A percentile compares a stretch with the other conserved stretches of the same genome.
These are phyloP conservation scores for Candida ponderosae DNA, from an alignment of 805 yeast genomes.

Conservation along the genomic window DNA sequence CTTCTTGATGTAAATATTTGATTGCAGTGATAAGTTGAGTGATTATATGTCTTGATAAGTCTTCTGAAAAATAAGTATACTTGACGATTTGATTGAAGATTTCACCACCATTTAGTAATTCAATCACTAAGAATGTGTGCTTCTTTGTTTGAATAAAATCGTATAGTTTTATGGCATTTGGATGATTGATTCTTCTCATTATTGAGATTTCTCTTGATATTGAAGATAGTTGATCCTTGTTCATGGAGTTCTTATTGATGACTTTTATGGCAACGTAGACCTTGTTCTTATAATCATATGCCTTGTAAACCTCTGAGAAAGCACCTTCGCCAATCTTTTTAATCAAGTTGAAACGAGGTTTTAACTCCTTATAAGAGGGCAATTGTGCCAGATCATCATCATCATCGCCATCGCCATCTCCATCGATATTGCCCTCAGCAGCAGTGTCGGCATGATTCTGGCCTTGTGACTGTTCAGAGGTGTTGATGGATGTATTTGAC, in stretches of 20 bases:
- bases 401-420: too few relatives aligned
- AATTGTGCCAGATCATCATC: background rate
- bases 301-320: slow-evolving; percentile 67
- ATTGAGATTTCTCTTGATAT: slow-evolving; percentile 77
- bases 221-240: slow-evolving; percentile 51
- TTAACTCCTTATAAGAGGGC: slow-evolving; percentile 13
- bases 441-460: too few relatives aligned
- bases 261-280: slow-evolving; percentile 41
- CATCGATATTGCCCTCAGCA: too few relatives aligned
- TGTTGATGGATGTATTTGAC: too few relatives aligned
- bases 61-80: slow-evolving; percentile 59
- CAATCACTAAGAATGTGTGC: slow-evolving; percentile 65
- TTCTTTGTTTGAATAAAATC: slow-evolving; percentile 58
- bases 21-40: slow-evolving; percentile 58
- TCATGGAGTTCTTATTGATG: slow-evolving; percentile 64
- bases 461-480: too few relatives aligned
- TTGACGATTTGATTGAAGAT: slow-evolving; percentile 61
- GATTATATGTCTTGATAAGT: slow-evolving; percentile 54
- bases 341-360: slow-evolving; percentile 28
- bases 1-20: slow-evolving; percentile 59
- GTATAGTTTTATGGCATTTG: slow-evolving; percentile 55
- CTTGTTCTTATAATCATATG: slow-evolving; percentile 23
- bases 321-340: slow-evolving; percentile 76
- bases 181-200: slow-evolving; percentile 57
- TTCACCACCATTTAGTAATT: slow-evolving; percentile 72